Evolutionary conservation across 2,329 filamentous ascomycete species (phyloP).

Genomic region (Neurospora crassa): DNA sequence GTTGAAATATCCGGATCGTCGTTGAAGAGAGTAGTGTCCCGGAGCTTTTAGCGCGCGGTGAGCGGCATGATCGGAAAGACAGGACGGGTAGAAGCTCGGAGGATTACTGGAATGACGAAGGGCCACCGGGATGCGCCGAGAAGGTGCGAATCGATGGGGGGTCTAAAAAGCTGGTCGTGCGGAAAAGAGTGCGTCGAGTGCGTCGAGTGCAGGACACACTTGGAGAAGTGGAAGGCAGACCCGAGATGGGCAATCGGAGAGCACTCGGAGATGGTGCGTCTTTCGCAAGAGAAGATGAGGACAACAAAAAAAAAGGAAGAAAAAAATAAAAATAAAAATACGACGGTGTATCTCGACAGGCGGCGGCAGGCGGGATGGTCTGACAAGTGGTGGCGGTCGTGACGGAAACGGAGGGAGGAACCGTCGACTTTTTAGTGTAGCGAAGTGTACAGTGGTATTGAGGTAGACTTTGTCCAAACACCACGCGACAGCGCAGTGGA

Average conservation of each 20-base stretch:
- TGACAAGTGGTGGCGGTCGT: slow-evolving; percentile 2
- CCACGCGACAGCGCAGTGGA: background rate
- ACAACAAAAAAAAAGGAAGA: background rate
- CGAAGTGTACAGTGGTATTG: background rate
- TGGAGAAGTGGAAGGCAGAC: background rate
- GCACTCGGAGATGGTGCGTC: background rate
- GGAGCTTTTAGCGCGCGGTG: slow-evolving; percentile 24
- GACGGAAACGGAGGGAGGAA: background rate
- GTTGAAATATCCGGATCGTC: background rate
- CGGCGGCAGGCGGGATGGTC: slow-evolving; percentile 7
- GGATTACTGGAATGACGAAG: background rate
- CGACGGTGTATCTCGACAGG: background rate
- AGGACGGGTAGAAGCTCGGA: background rate
- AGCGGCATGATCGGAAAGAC: slow-evolving; percentile 24
- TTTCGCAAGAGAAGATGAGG: background rate
- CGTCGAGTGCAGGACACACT: background rate
- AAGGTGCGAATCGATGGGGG: background rate
- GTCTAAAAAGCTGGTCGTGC: background rate
- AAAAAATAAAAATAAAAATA: background rate
- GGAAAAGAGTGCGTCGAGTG: background rate
- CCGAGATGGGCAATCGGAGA: background rate
- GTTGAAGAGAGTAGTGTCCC: background rate
- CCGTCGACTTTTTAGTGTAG: background rate
- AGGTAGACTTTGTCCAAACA: background rate
- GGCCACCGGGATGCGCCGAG: background rate